phyloP scores from a whole-genome alignment of 2,329 filamentous ascomycete genomes.

The Pyricularia grisea region DNA sequence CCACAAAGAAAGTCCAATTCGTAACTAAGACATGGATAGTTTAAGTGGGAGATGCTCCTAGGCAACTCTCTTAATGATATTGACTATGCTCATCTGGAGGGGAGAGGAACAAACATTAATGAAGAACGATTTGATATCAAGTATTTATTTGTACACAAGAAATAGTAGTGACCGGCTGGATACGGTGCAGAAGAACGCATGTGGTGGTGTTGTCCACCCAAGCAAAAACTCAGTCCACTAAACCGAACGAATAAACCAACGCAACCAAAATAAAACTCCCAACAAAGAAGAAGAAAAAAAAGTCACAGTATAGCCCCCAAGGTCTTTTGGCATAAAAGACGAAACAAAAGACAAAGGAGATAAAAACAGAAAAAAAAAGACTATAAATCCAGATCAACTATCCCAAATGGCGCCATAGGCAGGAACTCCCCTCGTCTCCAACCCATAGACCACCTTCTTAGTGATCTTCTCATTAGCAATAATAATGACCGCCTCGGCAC shows the following conservation, averaged over 20 bases:
- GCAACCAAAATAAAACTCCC: no score
- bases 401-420: slow-evolving; percentile 23
- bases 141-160: not conserved
- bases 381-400: slow-evolving; percentile 2
- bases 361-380: not conserved
- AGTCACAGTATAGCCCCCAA: no score
- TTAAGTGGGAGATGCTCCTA: no score
- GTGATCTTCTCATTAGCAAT: slow-evolving; percentile 23
- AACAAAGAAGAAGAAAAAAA: not conserved
- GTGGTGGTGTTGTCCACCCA: not conserved
- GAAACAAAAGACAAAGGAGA: not conserved
- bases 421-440: slow-evolving; percentile 19
- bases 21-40: no score
- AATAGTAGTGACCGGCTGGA: not conserved
- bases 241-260: not conserved
- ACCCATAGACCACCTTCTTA: slow-evolving; percentile 17
- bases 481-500: slow-evolving; percentile 21
- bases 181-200: not conserved
- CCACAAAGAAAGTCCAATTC: not conserved
- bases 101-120: no score
- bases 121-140: not conserved
- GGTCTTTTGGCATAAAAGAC: not conserved
- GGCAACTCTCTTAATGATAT: no score
- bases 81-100: no score
- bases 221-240: not conserved